Percentiles rank a stretch among this genome's conserved stretches.
phyloP scores from a whole-genome alignment of 2,329 filamentous ascomycete species.

The Raffaelea deltoideospora region DNA sequence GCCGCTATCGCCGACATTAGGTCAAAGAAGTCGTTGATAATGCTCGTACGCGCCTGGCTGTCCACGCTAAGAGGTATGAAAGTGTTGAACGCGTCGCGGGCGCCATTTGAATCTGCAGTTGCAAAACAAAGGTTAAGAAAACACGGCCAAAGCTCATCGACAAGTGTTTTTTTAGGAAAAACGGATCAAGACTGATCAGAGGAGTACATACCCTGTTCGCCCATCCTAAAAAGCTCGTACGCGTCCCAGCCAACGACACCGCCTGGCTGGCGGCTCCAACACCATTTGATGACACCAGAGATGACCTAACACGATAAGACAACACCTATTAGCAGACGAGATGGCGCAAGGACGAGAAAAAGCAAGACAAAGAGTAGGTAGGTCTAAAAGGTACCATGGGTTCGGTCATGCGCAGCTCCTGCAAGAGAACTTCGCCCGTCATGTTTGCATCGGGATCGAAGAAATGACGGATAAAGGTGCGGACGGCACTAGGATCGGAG shows the following conservation, averaged over 20 bases:
- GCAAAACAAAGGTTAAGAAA: not conserved
- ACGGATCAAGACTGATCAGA: not conserved
- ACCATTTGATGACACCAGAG: constrained; percentile 93
- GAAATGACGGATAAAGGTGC: constrained; percentile 84
- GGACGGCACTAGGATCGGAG: constrained; percentile 80
- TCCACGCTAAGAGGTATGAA: constrained; percentile 93
- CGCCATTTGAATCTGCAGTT: constrained; percentile 67
- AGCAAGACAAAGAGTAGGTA: not conserved
- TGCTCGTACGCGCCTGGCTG: constrained; percentile 67
- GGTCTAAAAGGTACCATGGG: constrained; percentile 61
- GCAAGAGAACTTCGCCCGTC: constrained; percentile 55
- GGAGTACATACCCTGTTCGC: constrained; percentile 58
- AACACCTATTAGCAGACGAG: not conserved
- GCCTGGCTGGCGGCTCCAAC: constrained; percentile 82
- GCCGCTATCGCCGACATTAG: constrained; percentile 81
- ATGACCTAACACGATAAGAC: constrained; percentile 52
- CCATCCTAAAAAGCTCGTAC: constrained; percentile 89
- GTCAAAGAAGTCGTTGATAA: constrained; percentile 95
- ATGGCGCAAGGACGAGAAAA: not conserved
- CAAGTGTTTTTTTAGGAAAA: not conserved
- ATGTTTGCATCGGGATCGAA: constrained; percentile 57
- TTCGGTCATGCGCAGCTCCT: constrained; percentile 84
- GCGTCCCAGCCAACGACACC: constrained; percentile 95
- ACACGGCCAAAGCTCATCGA: no score
- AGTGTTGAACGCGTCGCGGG: constrained; percentile 84